phyloP scores from a whole-genome alignment of 2,329 filamentous ascomycete species.

The Epichloe sp. region DNA sequence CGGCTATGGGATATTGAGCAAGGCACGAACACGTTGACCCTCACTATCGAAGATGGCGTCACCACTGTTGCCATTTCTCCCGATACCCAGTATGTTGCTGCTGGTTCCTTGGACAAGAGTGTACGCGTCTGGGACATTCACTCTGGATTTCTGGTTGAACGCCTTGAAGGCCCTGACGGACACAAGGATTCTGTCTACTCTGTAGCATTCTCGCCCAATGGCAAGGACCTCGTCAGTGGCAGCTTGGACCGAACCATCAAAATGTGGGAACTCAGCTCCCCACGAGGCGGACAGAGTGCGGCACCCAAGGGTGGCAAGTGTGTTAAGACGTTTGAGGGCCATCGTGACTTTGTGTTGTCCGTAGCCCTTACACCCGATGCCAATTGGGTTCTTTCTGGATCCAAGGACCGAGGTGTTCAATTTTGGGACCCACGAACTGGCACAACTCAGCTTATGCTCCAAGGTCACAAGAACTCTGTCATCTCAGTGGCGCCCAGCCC shows the following conservation, averaged over 20 bases:
- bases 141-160: slow-evolving; percentile 75
- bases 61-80: slow-evolving; percentile 96
- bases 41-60: slow-evolving; percentile 92
- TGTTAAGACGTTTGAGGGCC: slow-evolving; percentile 92
- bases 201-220: slow-evolving; percentile 89
- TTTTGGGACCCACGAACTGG: slow-evolving; percentile 97
- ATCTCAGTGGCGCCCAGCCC: slow-evolving; percentile 95
- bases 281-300: slow-evolving; percentile 52
- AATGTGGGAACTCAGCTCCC: slow-evolving; percentile 87
- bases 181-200: slow-evolving; percentile 97
- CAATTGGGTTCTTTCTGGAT: slow-evolving; percentile 91
- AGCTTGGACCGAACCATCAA: slow-evolving; percentile 98
- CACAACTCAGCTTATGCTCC: slow-evolving; percentile 92
- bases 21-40: slow-evolving; percentile 66
- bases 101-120: slow-evolving; percentile 92
- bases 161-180: slow-evolving; percentile 82
- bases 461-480: slow-evolving; percentile 97
- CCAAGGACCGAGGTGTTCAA: slow-evolving; percentile 92
- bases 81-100: slow-evolving; percentile 85
- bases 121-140: slow-evolving; percentile 93
- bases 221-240: slow-evolving; percentile 84
- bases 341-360: slow-evolving; percentile 93
- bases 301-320: slow-evolving; percentile 79
- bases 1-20: slow-evolving; percentile 92
- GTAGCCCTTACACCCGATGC: slow-evolving; percentile 91